Evolutionary conservation across 345 rosid species (phyloP).

Genomic region (Hevea brasiliensis): DNA sequence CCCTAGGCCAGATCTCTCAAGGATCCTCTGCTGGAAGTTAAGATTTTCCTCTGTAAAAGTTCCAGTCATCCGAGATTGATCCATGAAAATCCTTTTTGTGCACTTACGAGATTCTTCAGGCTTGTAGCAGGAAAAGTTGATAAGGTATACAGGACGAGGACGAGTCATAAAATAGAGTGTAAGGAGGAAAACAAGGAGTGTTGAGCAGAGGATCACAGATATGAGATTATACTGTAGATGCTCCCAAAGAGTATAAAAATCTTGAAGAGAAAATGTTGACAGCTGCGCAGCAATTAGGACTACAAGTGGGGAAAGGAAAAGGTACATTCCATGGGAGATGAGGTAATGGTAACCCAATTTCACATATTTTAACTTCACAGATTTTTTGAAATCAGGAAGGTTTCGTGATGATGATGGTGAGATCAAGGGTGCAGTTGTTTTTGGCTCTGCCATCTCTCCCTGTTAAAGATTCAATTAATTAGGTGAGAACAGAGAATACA

Average conservation of each 20-base stretch:
- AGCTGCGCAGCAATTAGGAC: conserved; percentile 21
- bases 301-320: conserved; percentile 27
- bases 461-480: conserved; percentile 18
- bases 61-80: conserved; percentile 32
- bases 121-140: conserved; percentile 40
- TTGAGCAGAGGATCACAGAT: conserved; percentile 20
- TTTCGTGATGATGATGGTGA: conserved; percentile 24
- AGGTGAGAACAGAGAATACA: conserved; percentile 8
- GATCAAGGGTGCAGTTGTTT: conserved; percentile 36
- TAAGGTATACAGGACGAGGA: conserved; percentile 36
- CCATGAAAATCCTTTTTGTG: conserved; percentile 38
- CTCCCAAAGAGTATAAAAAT: conserved; percentile 26
- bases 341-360: conserved; percentile 40
- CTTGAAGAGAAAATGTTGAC: conserved; percentile 26
- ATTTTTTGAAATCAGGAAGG: conserved; percentile 29
- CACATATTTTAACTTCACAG: conserved; percentile 35
- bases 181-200: conserved; percentile 16
- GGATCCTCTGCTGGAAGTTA: conserved; percentile 32
- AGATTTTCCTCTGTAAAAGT: conserved; percentile 31
- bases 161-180: conserved; percentile 35
- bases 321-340: conserved; percentile 33
- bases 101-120: conserved; percentile 36
- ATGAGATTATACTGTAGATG: conserved; percentile 24
- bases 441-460: conserved; percentile 38
- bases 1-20: conserved; percentile 36